These are phyloP conservation scores for Fusarium hainanense DNA, from an alignment of 2,329 filamentous ascomycete genomes.

Conservation along the genomic window DNA sequence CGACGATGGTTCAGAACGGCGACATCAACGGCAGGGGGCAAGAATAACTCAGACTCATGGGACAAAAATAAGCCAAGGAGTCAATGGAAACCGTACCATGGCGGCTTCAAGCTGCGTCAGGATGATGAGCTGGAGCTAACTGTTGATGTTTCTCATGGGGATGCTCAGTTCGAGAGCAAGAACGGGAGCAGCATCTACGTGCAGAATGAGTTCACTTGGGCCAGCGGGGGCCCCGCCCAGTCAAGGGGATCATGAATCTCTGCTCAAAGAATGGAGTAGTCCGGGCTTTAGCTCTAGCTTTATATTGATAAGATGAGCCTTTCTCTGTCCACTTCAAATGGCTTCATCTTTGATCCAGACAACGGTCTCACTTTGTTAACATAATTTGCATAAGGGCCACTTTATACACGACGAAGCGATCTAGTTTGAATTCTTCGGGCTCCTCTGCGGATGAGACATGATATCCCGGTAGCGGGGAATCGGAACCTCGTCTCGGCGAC, in stretches of 20 bases:
- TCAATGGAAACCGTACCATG: constrained; percentile 1
- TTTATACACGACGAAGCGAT: neutral
- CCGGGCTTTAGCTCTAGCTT: neutral
- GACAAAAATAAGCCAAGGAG: neutral
- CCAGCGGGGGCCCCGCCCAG: too few species aligned
- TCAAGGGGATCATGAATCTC: neutral
- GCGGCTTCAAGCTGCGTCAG: neutral
- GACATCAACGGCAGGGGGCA: neutral
- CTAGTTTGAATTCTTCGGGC: neutral
- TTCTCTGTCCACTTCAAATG: neutral
- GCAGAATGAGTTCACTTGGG: neutral
- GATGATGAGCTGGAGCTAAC: constrained; percentile 6
- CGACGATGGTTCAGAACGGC: neutral
- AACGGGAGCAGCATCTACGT: neutral
- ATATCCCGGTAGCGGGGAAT: neutral
- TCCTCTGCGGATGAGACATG: neutral
- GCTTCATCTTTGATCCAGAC: neutral
- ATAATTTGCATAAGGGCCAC: neutral
- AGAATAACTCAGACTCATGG: neutral
- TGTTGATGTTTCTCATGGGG: neutral
- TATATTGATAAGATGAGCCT: neutral
- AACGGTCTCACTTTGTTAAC: neutral
- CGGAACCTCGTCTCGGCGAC: neutral
- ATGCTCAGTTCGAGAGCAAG: neutral
- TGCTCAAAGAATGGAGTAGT: neutral